Base-by-base conservation (phyloP, 1,139 yeast species). In the Tardiomyces blankii region DNA sequence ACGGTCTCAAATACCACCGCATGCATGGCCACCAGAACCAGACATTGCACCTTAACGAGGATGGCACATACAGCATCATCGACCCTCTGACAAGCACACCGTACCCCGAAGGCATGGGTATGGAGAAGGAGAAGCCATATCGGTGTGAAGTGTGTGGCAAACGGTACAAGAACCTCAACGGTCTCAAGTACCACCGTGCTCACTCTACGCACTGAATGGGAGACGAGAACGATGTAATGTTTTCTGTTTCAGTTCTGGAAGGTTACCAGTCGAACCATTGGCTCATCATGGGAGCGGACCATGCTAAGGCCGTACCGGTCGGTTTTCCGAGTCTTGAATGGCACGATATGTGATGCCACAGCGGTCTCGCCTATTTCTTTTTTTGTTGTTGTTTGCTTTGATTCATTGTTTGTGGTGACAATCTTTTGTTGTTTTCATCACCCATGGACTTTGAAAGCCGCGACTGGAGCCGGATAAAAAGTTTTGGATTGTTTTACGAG, bases 131-230 rank as follows among this genome's bases (percentile, higher is more conserved):
- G 69, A 93, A 93, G 68, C 99, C 98, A 33, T 91, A 91, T 65
- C 76, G 96, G 60, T 91, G 99, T 68, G 97, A 91, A 65, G 96
- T 91, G 42, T 91, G 99, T 67, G 97, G 97, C 48, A 93, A 91
- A 68, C 73, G 98, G 48, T 91, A 91, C 69, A 91, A 93, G 74
- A 91, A 91, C 63, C 73, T 91, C 59, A 91, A 91, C 65, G 99
- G 99, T 35, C 75, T 91, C 65, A 91, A 91, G 67, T 91, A 91
- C 64, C 99, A 91, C 64, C 78, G 97, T 57, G 97, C 96, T 23
- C 99, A 91, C 66, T 83, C 97, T 18, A 89, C 97, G 41, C 97
- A 91, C 72, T 89, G 66, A 50, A 38, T 33, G 23, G 16, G 16
- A 3, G 35, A 30, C 35, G n/a, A 13, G 35, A 9, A 4, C 9